phyloP scores from a whole-genome alignment of 495 filamentous ascomycete species.

The Penicillium antarcticum region DNA sequence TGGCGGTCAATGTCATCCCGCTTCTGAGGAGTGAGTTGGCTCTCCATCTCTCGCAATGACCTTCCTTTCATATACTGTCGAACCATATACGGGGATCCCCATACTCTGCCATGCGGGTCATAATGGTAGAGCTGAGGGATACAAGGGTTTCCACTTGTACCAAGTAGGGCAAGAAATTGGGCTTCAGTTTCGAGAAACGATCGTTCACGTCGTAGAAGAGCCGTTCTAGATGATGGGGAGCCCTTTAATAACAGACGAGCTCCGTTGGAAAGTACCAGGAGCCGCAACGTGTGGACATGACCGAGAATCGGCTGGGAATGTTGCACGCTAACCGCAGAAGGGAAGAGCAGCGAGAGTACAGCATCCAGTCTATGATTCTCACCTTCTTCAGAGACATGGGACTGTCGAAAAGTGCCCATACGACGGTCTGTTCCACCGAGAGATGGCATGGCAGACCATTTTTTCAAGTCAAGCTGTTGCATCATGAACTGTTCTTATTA shows the following conservation, averaged over 20 bases:
- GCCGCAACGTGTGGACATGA: conserved; percentile 52
- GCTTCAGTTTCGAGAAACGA: conserved; percentile 56
- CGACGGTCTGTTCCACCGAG: not conserved
- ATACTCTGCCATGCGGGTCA: conserved; percentile 33
- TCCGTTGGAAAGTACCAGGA: conserved; percentile 53
- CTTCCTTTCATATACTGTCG: conserved; percentile 46
- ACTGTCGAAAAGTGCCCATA: conserved; percentile 11
- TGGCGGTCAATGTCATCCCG: conserved; percentile 42
- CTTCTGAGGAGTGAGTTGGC: conserved; percentile 33
- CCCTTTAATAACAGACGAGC: conserved; percentile 51
- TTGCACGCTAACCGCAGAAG: conserved; percentile 37
- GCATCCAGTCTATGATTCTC: conserved; percentile 34
- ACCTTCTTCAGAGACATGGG: conserved; percentile 14
- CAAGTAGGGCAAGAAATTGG: conserved; percentile 45
- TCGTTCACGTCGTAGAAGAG: conserved; percentile 57
- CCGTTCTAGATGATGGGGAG: conserved; percentile 47
- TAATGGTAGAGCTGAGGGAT: conserved; percentile 53
- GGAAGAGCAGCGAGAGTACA: conserved; percentile 38
- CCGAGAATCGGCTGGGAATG: conserved; percentile 42
- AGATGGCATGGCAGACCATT: conserved; percentile 7
- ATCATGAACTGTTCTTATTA: not conserved
- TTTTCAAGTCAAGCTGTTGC: conserved; percentile 12
- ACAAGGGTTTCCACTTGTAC: conserved; percentile 40
- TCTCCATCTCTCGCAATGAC: conserved; percentile 38
- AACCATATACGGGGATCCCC: conserved; percentile 48